Percentiles rank a stretch among this genome's conserved stretches.
Conservation (phyloP, 116 monocot species). For the Dioscorea cayenensis region DNA sequence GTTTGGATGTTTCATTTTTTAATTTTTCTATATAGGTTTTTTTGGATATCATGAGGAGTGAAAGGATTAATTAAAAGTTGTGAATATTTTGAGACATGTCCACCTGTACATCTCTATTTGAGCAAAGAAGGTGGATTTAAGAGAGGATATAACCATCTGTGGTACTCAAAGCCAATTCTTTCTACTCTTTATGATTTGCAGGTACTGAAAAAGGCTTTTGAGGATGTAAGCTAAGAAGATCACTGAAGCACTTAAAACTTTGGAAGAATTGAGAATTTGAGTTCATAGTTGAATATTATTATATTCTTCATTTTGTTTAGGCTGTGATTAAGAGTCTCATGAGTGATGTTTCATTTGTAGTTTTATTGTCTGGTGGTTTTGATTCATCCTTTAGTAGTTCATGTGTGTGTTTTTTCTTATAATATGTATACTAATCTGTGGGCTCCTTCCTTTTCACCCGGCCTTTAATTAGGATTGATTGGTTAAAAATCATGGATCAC, state of each 20-base stretch:
- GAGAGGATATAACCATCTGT: conserved; percentile 80
- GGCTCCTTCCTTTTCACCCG: no score
- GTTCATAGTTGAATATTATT: not conserved
- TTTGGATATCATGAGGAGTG: conserved; percentile 95
- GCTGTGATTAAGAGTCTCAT: conserved; percentile 90
- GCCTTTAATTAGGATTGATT: no score
- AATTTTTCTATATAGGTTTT: conserved; percentile 36
- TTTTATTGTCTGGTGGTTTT: no score
- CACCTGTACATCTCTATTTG: conserved; percentile 83
- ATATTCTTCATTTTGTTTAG: conserved; percentile 15
- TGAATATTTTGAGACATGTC: conserved; percentile 80
- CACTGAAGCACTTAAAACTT: no score
- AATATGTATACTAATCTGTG: no score
- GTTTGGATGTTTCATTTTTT: no score
- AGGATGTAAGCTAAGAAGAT: conserved; percentile 38
- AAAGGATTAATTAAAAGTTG: conserved; percentile 84
- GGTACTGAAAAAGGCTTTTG: conserved; percentile 73
- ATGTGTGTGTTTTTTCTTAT: no score
- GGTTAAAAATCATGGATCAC: no score
- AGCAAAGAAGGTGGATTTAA: conserved; percentile 56
- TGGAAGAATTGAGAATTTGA: no score
- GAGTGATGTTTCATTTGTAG: no score
- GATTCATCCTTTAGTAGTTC: no score
- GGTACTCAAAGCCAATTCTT: conserved; percentile 67
- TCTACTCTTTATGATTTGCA: conserved; percentile 57